Conservation (phyloP, 495 filamentous ascomycete species). For the Daldinia vernicosa region DNA sequence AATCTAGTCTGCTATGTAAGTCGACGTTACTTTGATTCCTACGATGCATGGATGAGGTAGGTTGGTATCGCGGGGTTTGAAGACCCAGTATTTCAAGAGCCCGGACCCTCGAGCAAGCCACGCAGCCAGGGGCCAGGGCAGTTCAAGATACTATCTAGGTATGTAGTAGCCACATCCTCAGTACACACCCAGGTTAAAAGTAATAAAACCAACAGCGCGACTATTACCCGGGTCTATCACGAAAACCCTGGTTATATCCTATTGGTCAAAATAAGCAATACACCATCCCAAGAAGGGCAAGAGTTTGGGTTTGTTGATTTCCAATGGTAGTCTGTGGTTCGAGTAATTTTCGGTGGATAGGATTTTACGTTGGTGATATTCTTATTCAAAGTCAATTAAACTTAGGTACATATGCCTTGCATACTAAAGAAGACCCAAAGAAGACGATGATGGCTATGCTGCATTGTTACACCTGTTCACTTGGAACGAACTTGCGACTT, state of each 20-base stretch:
- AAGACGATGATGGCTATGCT: slow-evolving; percentile 30
- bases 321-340: background rate
- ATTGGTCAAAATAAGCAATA: background rate
- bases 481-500: background rate
- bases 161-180: background rate
- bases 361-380: background rate
- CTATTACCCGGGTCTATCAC: slow-evolving; percentile 2
- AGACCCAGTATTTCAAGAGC: background rate
- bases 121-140: background rate
- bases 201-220: background rate
- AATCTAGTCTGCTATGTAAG: background rate
- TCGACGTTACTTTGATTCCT: background rate
- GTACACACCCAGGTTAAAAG: too few relatives aligned
- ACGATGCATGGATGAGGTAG: background rate
- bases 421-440: background rate
- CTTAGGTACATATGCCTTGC: slow-evolving; percentile 1
- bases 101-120: background rate
- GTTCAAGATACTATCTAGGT: background rate
- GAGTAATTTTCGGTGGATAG: background rate
- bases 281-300: background rate
- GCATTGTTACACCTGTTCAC: slow-evolving; percentile 19
- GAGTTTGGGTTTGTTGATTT: background rate
- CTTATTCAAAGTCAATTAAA: background rate
- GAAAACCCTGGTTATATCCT: background rate
- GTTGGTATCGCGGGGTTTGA: slow-evolving; percentile 1